These are phyloP conservation scores for Taphrina wiesneri DNA, from an alignment of 1,139 yeast genomes.

Conservation along the genomic window DNA sequence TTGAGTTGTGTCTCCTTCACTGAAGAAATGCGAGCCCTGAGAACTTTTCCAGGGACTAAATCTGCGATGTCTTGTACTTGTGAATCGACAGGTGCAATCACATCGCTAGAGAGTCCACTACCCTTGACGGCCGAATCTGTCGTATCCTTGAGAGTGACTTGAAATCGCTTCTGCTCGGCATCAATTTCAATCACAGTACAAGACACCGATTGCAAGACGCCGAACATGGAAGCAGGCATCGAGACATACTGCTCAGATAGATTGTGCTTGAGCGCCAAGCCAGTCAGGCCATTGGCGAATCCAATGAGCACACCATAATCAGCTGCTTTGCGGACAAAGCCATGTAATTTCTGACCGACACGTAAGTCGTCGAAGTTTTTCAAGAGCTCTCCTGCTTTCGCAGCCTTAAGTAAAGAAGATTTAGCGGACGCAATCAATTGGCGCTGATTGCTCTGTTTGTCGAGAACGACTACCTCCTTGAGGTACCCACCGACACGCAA, in stretches of 20 bases:
- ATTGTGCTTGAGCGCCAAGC: constrained; percentile 65
- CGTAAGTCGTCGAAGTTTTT: constrained; percentile 59
- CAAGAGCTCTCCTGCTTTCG: constrained; percentile 60
- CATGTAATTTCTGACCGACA: constrained; percentile 58
- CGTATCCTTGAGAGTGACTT: constrained; percentile 53
- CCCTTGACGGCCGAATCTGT: constrained; percentile 46
- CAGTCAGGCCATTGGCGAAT: constrained; percentile 78
- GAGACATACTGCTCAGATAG: constrained; percentile 57
- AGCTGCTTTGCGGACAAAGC: constrained; percentile 76
- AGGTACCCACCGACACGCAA: constrained; percentile 61
- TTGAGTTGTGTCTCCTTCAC: constrained; percentile 75
- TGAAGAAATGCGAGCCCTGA: constrained; percentile 62
- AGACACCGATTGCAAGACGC: constrained; percentile 50
- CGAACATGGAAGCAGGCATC: constrained; percentile 60
- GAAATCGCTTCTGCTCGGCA: constrained; percentile 37
- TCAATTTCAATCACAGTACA: constrained; percentile 34
- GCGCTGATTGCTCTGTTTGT: constrained; percentile 63
- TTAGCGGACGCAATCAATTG: constrained; percentile 66
- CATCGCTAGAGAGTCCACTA: constrained; percentile 35
- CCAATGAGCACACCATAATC: constrained; percentile 75
- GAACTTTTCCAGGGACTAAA: constrained; percentile 59
- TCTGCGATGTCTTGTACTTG: constrained; percentile 55
- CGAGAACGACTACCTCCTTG: constrained; percentile 64
- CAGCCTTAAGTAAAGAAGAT: constrained; percentile 65
- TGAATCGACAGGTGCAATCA: constrained; percentile 62